Base-by-base conservation (phyloP, 2,329 filamentous ascomycete species). In the Aaosphaeria pasadenensis region DNA sequence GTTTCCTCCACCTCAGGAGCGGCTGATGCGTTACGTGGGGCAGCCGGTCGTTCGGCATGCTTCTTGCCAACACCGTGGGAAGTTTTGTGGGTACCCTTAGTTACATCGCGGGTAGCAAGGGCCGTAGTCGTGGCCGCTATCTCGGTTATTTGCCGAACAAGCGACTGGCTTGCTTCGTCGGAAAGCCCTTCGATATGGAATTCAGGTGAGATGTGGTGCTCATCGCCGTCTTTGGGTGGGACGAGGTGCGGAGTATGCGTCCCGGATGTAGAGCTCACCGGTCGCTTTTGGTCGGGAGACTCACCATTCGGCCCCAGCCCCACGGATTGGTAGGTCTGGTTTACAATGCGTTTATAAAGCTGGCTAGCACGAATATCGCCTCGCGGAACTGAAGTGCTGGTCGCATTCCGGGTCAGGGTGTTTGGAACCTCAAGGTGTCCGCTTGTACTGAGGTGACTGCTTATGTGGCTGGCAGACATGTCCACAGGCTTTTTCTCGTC, bases 101-200 rank as follows among this genome's bases (percentile, higher is more conserved):
- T 76, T 4, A 83, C 85, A 72, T 96, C 91, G 51, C 89, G 83
- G 39, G 91, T 89, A 42, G 91, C 92, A 54, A 95, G 83, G 2
- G 91, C 86, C 1, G 90, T 91, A 13, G 91, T 91, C 0, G 91
- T 94, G 5, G 94, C 92, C 6, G 92, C 92, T 67, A 97, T 89
- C 72, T 97, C 94, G 4, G 91, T 89, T 11, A 97, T 89, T 62
- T 95, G 89, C 42, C 89, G 88, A 24, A 90, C 85, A 11, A 97
- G 77, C 31, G 81, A 81, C 57, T 86, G 85, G 66, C 91, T 96
- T 57, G 96, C 89, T 52, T 89, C 86, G 41, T 89, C 85, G 11
- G 88, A 88, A 24, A 96, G 79, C 4, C 89, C 88, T 1, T 86
- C 82, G 1, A 79, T 64, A 35, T 73, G 70, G 40, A 75, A 65